Evolutionary conservation across 768 basidiomycete species (phyloP).

Genomic region (Rhizopogon rudus): DNA sequence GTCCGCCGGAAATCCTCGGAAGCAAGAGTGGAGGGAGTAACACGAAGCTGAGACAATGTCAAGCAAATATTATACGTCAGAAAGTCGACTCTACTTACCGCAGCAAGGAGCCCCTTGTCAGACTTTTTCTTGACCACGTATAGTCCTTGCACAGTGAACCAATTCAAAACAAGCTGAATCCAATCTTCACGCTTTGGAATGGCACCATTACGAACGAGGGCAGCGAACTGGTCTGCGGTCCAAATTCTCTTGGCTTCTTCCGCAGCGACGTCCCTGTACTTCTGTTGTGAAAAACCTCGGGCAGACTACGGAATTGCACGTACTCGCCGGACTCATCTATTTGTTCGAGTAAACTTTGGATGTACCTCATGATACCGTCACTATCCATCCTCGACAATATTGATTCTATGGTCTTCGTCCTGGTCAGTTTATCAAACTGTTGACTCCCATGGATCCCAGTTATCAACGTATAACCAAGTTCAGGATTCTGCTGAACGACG

Average conservation of each 20-base stretch:
- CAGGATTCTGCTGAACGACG: constrained; percentile 70
- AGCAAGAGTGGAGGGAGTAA: constrained; percentile 59
- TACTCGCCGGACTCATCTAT: constrained; percentile 47
- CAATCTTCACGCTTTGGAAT: constrained; percentile 80
- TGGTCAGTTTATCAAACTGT: constrained; percentile 89
- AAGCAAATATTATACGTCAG: not conserved
- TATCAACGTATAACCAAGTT: constrained; percentile 79
- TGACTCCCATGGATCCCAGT: constrained; percentile 79
- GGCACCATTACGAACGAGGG: constrained; percentile 72
- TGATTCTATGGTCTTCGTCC: constrained; percentile 87
- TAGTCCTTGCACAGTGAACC: constrained; percentile 77
- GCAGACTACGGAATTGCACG: constrained; percentile 9
- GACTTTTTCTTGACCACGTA: constrained; percentile 73
- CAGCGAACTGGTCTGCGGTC: constrained; percentile 82
- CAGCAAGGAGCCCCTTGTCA: constrained; percentile 52
- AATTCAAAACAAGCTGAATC: constrained; percentile 72
- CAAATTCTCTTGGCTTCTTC: constrained; percentile 63
- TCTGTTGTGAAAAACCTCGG: not conserved
- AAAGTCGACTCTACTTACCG: constrained; percentile 40
- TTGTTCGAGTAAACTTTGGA: constrained; percentile 63
- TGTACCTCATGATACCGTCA: constrained; percentile 73
- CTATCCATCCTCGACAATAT: constrained; percentile 71
- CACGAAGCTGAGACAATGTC: constrained; percentile 45
- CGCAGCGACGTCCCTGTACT: constrained; percentile 37
- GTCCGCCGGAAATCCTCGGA: constrained; percentile 65